Percentiles rank a stretch among this genome's conserved stretches.
These are phyloP conservation scores for Styphnolobium japonicum DNA, from an alignment of 306 rosid species.

Conservation along the genomic window DNA sequence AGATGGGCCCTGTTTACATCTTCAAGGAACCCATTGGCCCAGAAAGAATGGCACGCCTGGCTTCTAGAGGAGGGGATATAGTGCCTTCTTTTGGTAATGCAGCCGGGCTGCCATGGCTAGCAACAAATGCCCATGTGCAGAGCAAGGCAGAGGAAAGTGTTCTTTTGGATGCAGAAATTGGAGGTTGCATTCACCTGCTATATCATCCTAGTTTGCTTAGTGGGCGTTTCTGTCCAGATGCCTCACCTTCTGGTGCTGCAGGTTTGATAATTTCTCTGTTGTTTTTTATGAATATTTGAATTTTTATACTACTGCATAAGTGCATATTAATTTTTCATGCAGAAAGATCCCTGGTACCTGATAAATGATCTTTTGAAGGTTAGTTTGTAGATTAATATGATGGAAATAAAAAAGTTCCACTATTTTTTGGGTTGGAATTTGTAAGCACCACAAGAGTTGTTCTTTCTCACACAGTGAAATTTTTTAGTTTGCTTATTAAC, in stretches of 20 bases:
- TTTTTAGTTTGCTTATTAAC: not conserved
- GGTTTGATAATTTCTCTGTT: conserved; percentile 46
- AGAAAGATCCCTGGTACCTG: conserved; percentile 19
- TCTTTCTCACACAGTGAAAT: not conserved
- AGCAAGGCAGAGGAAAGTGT: conserved; percentile 78
- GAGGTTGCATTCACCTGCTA: conserved; percentile 85
- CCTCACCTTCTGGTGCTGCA: conserved; percentile 95
- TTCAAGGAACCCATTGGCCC: conserved; percentile 96
- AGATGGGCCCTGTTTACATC: conserved; percentile 97
- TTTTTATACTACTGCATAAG: conserved; percentile 8
- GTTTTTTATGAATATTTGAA: conserved; percentile 2
- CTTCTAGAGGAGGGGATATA: conserved; percentile 91
- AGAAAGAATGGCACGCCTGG: conserved; percentile 83
- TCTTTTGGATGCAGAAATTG: conserved; percentile 89
- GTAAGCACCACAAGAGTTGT: not conserved
- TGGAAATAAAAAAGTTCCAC: not conserved
- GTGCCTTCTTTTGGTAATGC: conserved; percentile 95
- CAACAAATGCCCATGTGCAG: conserved; percentile 66
- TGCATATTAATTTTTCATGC: conserved; percentile 3
- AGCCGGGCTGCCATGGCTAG: conserved; percentile 91
- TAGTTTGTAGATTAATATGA: conserved; percentile 23
- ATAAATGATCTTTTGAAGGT: conserved; percentile 12
- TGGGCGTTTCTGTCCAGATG: conserved; percentile 98
- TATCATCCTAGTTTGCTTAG: conserved; percentile 94
- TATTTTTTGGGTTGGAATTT: conserved; percentile 19